phyloP scores from a whole-genome alignment of 495 filamentous ascomycete genomes.

The Penicillium fimorum region DNA sequence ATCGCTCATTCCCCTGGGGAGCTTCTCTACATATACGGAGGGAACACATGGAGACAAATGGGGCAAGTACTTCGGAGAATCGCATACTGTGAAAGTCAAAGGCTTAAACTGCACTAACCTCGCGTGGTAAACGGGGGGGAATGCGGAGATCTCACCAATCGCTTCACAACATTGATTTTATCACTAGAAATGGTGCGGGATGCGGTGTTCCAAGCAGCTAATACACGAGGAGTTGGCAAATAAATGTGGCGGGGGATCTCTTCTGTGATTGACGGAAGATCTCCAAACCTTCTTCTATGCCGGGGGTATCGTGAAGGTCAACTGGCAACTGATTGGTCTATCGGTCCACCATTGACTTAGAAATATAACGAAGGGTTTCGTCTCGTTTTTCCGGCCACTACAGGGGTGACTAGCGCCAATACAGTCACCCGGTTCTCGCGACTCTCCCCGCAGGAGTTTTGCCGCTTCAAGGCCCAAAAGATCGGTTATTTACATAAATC shows the following conservation, averaged over 20 bases:
- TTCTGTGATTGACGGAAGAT: slow-evolving; percentile 41
- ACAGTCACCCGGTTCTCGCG: background rate
- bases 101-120: background rate
- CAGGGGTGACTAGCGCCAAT: background rate
- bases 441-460: slow-evolving; percentile 30
- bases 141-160: background rate
- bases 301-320: background rate
- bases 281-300: slow-evolving; percentile 3
- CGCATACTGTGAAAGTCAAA: background rate
- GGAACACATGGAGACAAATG: background rate
- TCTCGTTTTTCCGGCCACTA: background rate
- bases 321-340: slow-evolving; percentile 2
- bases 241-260: background rate
- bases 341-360: no score
- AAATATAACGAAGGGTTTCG: background rate
- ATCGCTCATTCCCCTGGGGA: background rate
- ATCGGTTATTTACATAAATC: slow-evolving; percentile 6
- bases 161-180: background rate
- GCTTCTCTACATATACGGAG: slow-evolving; percentile 3
- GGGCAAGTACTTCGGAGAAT: background rate
- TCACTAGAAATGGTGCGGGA: background rate
- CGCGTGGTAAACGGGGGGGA: background rate
- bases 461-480: slow-evolving; percentile 15
- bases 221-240: background rate
- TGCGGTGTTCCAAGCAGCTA: background rate